These are phyloP conservation scores for Phoma sp. DNA, from an alignment of 2,329 filamentous ascomycete genomes.

Conservation along the genomic window DNA sequence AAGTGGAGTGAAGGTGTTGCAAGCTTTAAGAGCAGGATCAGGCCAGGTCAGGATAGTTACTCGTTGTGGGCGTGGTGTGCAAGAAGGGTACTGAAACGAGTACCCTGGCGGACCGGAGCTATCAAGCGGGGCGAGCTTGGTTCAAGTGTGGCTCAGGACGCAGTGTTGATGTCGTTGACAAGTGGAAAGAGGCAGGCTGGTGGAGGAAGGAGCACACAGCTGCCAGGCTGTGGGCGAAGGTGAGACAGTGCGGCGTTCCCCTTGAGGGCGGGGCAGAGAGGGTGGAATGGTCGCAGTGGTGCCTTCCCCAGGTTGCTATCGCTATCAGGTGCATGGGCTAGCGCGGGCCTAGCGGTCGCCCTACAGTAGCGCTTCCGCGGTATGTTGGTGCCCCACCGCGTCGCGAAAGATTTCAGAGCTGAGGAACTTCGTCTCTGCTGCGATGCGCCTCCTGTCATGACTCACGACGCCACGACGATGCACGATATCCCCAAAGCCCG, in stretches of 20 bases:
- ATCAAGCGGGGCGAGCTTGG: constrained; percentile 14
- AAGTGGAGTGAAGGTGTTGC: background rate
- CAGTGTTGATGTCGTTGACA: constrained; percentile 7
- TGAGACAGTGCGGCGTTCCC: constrained; percentile 7
- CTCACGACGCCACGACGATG: constrained; percentile 34
- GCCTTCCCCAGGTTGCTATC: constrained; percentile 22
- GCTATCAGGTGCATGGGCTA: constrained; percentile 9
- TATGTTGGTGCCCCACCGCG: constrained; percentile 31
- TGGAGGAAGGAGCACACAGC: background rate
- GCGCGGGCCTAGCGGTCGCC: constrained; percentile 20
- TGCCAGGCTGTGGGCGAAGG: background rate
- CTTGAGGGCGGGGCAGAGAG: constrained; percentile 4
- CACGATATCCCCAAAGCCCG: constrained; percentile 12
- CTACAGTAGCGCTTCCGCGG: constrained; percentile 19
- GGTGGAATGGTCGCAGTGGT: constrained; percentile 16
- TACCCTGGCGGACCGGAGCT: constrained; percentile 11
- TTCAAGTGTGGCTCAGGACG: background rate
- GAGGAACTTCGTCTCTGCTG: constrained; percentile 9
- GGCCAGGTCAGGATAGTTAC: background rate
- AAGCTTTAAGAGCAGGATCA: no score
- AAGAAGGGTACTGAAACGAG: background rate
- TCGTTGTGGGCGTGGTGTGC: background rate
- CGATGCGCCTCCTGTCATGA: constrained; percentile 26
- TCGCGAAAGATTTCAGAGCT: constrained; percentile 21
- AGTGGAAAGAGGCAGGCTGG: background rate